Percentiles rank a stretch among this genome's conserved stretches.
Conservation (phyloP, 2,329 filamentous ascomycete species). For the Byssochlamys sp. region DNA sequence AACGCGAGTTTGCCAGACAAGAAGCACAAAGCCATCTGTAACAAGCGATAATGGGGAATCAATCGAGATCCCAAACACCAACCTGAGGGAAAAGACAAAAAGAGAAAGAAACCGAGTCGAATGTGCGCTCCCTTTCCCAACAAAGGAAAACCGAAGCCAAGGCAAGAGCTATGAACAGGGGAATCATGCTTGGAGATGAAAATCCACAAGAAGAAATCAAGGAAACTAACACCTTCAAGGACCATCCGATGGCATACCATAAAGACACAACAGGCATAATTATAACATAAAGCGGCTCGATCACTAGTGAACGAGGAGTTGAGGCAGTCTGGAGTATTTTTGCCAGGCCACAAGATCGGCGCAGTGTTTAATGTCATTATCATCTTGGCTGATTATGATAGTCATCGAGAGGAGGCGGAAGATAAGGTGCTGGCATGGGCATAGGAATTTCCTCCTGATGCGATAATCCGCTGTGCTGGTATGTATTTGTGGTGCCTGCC, state of each 20-base stretch:
- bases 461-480: background rate
- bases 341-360: background rate
- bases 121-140: background rate
- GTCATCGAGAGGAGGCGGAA: conserved; percentile 1
- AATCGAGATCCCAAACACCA: background rate
- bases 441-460: background rate
- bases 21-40: background rate
- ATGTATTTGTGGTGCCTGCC: background rate
- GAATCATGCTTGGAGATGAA: background rate
- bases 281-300: background rate
- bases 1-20: background rate
- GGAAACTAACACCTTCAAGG: background rate
- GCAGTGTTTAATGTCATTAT: background rate
- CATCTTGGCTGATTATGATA: background rate
- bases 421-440: conserved; percentile 1
- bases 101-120: background rate
- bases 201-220: background rate
- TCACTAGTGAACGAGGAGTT: background rate
- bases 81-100: background rate
- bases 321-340: background rate
- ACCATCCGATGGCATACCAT: background rate
- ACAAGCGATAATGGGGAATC: background rate
- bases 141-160: background rate
- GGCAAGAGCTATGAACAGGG: background rate
- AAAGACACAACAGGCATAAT: background rate